phyloP scores from a whole-genome alignment of 1,284 basidiomycete genomes.

The Tremellales sp. region DNA sequence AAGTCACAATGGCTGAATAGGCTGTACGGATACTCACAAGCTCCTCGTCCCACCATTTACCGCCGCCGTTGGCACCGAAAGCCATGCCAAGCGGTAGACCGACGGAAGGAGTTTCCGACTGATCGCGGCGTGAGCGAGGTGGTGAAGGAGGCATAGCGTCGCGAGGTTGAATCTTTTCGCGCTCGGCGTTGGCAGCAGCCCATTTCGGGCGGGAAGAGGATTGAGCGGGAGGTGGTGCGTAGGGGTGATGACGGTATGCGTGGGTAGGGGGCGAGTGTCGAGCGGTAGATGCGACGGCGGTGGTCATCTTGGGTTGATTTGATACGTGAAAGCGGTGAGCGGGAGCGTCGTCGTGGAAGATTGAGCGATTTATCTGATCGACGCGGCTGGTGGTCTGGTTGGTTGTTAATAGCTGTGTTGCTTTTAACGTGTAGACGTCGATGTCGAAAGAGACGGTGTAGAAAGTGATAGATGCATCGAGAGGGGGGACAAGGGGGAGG shows the following conservation, averaged over 20 bases:
- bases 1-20: no score
- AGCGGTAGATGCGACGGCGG: conserved; percentile 1
- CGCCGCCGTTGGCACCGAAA: conserved; percentile 22
- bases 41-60: conserved; percentile 46
- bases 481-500: no score
- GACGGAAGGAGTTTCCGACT: conserved; percentile 27
- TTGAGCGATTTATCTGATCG: conserved; percentile 2
- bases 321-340: no score
- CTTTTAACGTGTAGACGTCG: no score
- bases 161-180: conserved; percentile 1
- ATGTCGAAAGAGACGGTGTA: no score
- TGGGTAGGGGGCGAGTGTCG: conserved; percentile 5
- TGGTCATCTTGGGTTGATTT: conserved; percentile 3
- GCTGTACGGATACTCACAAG: conserved; percentile 25
- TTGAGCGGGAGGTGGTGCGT: conserved; percentile 6
- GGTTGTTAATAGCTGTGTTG: no score
- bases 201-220: conserved; percentile 3
- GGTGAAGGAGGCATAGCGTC: conserved; percentile 33
- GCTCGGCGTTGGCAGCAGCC: neutral
- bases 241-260: conserved; percentile 22
- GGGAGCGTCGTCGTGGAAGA: conserved; percentile 1
- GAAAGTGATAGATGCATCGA: no score
- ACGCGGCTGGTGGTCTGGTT: no score
- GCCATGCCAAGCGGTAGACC: conserved; percentile 22
- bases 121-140: conserved; percentile 36